phyloP scores from a whole-genome alignment of 2,329 filamentous ascomycete genomes.

The Stagonosporopsis chrysanthemi region DNA sequence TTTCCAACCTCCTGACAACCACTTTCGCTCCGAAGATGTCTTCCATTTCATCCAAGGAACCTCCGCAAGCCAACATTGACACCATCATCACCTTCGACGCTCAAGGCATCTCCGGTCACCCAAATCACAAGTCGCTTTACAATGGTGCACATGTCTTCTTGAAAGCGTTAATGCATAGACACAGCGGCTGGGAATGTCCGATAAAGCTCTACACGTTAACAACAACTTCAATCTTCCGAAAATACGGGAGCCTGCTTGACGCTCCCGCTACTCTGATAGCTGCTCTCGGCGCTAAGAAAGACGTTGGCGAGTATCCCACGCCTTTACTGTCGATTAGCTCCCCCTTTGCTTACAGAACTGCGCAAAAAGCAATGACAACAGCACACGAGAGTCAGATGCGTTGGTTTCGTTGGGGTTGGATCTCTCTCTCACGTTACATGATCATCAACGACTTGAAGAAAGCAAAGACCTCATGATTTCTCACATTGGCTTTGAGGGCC shows the following conservation, averaged over 20 bases:
- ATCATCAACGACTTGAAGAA: constrained; percentile 84
- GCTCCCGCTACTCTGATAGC: constrained; percentile 71
- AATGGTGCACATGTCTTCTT: constrained; percentile 80
- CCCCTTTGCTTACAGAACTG: constrained; percentile 68
- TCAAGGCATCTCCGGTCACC: constrained; percentile 83
- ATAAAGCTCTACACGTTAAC: constrained; percentile 87
- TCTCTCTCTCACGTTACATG: constrained; percentile 91
- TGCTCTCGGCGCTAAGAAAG: constrained; percentile 59
- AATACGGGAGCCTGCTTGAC: constrained; percentile 83
- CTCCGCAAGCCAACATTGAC: constrained; percentile 70
- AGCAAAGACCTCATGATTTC: constrained; percentile 53
- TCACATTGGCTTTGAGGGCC: neutral
- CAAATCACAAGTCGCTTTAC: constrained; percentile 91
- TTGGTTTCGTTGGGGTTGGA: constrained; percentile 98
- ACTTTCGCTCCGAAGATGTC: constrained; percentile 75
- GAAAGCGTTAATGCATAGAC: constrained; percentile 67
- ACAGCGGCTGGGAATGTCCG: constrained; percentile 72
- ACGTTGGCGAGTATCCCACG: constrained; percentile 62
- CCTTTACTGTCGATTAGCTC: constrained; percentile 76
- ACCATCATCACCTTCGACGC: constrained; percentile 88
- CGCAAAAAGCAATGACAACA: constrained; percentile 84
- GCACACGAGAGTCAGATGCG: constrained; percentile 97
- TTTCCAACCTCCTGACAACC: constrained; percentile 73
- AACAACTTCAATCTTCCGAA: constrained; percentile 74
- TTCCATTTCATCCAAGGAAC: constrained; percentile 49